These are phyloP conservation scores for Pythium phragmiticola DNA, from an alignment of 352 stramenopile genomes.

Conservation along the genomic window DNA sequence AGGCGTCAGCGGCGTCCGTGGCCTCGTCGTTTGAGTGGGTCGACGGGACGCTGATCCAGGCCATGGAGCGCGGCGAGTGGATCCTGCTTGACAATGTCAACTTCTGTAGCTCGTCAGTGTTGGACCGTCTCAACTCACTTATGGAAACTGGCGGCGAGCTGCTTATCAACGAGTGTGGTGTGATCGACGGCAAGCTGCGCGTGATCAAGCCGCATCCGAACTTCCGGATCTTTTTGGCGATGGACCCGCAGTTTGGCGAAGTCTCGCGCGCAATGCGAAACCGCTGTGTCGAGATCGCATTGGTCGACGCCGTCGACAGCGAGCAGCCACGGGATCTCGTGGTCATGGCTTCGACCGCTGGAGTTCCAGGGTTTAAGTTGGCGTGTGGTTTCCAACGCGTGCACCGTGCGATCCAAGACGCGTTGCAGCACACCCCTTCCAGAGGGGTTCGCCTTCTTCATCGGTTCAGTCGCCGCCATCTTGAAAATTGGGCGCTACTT, in stretches of 20 bases:
- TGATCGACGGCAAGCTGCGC: slow-evolving; percentile 87
- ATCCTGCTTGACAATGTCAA: slow-evolving; percentile 99
- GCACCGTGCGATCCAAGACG: slow-evolving; percentile 49
- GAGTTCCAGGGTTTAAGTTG: slow-evolving; percentile 70
- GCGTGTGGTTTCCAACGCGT: slow-evolving; percentile 56
- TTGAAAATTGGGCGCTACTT: slow-evolving; percentile 78
- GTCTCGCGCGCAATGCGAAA: slow-evolving; percentile 99
- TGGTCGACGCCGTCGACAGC: slow-evolving; percentile 31
- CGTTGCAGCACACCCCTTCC: slow-evolving; percentile 27
- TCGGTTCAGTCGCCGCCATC: slow-evolving; percentile 65
- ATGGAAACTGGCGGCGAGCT: slow-evolving; percentile 98
- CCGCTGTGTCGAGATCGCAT: slow-evolving; percentile 97
- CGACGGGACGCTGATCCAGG: slow-evolving; percentile 97
- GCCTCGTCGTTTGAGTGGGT: slow-evolving; percentile 96
- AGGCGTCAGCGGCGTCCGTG: slow-evolving; percentile 57
- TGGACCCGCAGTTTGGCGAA: slow-evolving; percentile 96
- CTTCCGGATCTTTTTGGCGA: slow-evolving; percentile 99
- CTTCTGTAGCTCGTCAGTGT: slow-evolving; percentile 97
- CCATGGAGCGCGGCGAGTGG: slow-evolving; percentile 98
- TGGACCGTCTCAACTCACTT: slow-evolving; percentile 99
- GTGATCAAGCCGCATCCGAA: slow-evolving; percentile 96
- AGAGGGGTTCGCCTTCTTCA: slow-evolving; percentile 25
- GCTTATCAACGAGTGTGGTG: slow-evolving; percentile 98
- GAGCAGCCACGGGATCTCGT: slow-evolving; percentile 64
- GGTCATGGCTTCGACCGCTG: slow-evolving; percentile 50